Conservation (phyloP, 179 eudicot genomes). For the Silene noctiflora region DNA sequence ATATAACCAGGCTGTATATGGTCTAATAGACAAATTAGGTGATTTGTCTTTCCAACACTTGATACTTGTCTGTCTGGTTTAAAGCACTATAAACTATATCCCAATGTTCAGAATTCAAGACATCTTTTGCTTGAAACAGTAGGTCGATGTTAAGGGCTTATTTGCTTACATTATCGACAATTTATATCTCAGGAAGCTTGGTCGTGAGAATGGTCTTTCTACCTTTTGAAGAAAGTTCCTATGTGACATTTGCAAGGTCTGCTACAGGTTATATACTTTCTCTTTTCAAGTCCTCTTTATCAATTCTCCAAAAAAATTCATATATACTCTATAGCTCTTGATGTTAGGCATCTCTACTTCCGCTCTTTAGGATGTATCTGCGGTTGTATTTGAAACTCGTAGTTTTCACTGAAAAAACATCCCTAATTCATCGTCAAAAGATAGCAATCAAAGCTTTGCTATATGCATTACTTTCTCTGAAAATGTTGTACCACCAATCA, state of each 20-base stretch:
- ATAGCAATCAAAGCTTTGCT: not conserved
- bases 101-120: not conserved
- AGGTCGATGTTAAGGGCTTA: not conserved
- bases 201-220: constrained; percentile 95
- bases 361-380: not conserved
- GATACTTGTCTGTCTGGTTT: constrained; percentile 6
- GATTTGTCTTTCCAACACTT: constrained; percentile 19
- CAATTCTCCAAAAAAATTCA: not conserved
- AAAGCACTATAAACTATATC: not conserved
- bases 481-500: not conserved
- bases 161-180: constrained; percentile 5
- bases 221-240: constrained; percentile 98
- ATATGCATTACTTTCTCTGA: not conserved
- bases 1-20: constrained; percentile 97
- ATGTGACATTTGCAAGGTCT: constrained; percentile 90
- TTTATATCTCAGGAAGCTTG: constrained; percentile 73
- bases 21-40: constrained; percentile 98
- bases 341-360: not conserved
- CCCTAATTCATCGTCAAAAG: not conserved
- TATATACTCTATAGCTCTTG: not conserved
- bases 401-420: not conserved
- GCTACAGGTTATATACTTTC: constrained; percentile 76
- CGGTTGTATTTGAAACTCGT: not conserved
- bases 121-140: not conserved
- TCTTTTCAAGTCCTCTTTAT: constrained; percentile 15